Conservation (phyloP, 331 rosid species). For the Quercus phellos region DNA sequence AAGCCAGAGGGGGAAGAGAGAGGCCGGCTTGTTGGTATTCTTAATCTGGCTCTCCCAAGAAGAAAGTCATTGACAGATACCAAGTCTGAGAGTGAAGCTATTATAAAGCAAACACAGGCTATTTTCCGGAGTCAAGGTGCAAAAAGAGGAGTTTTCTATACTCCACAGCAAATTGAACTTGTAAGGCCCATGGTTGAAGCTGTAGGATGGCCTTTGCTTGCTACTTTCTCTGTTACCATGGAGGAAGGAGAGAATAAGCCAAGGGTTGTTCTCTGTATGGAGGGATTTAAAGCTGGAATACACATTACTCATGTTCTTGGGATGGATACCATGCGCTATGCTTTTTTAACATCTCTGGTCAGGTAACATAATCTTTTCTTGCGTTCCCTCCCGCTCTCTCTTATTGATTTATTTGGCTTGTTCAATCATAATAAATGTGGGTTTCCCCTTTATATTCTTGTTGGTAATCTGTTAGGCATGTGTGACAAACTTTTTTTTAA, state of each 20-base stretch:
- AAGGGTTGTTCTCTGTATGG: conserved; percentile 90
- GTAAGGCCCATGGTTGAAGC: conserved; percentile 99
- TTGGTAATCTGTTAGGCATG: conserved; percentile 6
- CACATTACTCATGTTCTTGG: conserved; percentile 86
- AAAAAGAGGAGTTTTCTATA: conserved; percentile 85
- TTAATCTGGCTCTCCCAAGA: conserved; percentile 92
- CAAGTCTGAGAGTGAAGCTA: conserved; percentile 83
- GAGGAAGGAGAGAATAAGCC: conserved; percentile 97
- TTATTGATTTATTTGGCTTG: neutral
- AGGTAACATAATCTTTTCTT: conserved; percentile 43
- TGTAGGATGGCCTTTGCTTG: conserved; percentile 99
- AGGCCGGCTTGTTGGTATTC: conserved; percentile 80
- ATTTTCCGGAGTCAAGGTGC: conserved; percentile 79
- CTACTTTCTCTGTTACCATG: conserved; percentile 97
- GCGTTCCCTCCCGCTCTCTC: neutral
- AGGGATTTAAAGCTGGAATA: conserved; percentile 98
- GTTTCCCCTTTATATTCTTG: neutral
- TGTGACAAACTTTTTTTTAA: neutral
- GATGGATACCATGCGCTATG: conserved; percentile 99
- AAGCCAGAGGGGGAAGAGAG: conserved; percentile 87
- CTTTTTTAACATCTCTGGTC: conserved; percentile 92
- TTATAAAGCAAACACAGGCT: conserved; percentile 86
- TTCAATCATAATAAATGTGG: neutral
- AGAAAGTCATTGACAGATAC: conserved; percentile 63
- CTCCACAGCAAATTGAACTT: conserved; percentile 90